Base-by-base conservation (phyloP, 345 rosid species). In the Acer campestre region DNA sequence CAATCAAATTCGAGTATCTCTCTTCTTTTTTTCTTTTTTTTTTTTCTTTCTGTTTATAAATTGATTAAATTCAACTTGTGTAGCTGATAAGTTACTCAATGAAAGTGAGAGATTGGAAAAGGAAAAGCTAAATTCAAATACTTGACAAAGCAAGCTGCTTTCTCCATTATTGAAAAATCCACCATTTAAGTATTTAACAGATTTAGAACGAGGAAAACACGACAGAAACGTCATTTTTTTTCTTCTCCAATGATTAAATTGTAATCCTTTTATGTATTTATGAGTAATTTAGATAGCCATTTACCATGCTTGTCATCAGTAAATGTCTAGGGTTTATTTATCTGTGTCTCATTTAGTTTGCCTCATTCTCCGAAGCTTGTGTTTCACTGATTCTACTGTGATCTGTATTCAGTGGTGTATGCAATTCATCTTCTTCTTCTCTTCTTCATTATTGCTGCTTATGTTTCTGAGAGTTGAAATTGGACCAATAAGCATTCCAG, bases 381-480 rank as follows among this genome's bases (percentile, higher is more conserved):
- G 46, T 42, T 42, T 42, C 46, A 42, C 46, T 42, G 46, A 42
- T 42, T 42, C 46, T 42, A 2, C 11, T 42, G 46, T 42, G 46
- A 42, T 42, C 11, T 2, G 10, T 42, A 8, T 42, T 42, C 46
- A 42, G 1, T 42, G 46, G 46, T 42, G 46, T 42, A 42, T 42
- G 46, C 46, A 42, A 1, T 42, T 8, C 46, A 42, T 42, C 46
- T 42, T 42, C 46, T 42, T 4, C 4, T 3, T 31, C 5, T 31
- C 35, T 31, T 31, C 35, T 31, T 31, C 53, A 5, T 55, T 46
- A 12, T 61, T 27, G 25, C 42, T 70, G 42, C 12, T 70, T 27
- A 0, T 70, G 74, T 29, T 56, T 53, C 6, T 29, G 38, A 35
- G 69, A 70, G 62, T 51, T 70, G 42, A 70, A 70, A 70, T 35